These are phyloP conservation scores for Trametes elegans DNA, from an alignment of 768 basidiomycete genomes.

Conservation along the genomic window DNA sequence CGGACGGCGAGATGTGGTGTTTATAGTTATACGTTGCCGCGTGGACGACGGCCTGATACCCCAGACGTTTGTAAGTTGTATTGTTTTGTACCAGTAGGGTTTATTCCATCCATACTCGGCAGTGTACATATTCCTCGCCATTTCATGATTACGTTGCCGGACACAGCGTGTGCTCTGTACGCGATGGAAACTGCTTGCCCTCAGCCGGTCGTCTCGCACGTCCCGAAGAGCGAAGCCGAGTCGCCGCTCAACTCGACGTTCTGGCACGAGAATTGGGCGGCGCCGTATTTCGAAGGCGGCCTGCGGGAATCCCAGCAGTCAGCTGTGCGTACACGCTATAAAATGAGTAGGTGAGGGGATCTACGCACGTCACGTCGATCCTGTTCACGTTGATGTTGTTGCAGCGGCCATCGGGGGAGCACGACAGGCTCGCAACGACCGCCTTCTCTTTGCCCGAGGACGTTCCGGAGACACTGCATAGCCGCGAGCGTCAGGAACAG, in stretches of 20 bases:
- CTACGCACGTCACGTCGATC: slow-evolving; percentile 45
- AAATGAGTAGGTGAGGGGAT: not conserved
- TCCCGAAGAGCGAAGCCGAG: slow-evolving; percentile 43
- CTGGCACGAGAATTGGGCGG: slow-evolving; percentile 48
- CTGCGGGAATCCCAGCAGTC: not conserved
- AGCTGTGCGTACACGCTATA: not conserved
- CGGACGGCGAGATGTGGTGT: not conserved
- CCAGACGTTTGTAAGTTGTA: no score
- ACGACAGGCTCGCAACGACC: slow-evolving; percentile 52
- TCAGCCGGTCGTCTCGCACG: slow-evolving; percentile 23
- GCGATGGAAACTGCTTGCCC: not conserved
- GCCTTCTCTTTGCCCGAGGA: slow-evolving; percentile 45
- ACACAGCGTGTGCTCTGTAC: no score
- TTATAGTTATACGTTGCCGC: no score
- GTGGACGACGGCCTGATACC: no score
- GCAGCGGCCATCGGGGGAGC: slow-evolving; percentile 55
- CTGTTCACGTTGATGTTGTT: slow-evolving; percentile 46
- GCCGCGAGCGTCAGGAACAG: not conserved
- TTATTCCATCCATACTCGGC: no score
- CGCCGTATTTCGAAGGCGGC: slow-evolving; percentile 40
- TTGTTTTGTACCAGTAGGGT: no score
- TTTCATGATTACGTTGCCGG: no score
- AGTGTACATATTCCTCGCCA: no score
- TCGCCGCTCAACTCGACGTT: slow-evolving; percentile 50
- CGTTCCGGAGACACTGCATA: slow-evolving; percentile 53